These are phyloP conservation scores for Warburgia ugandensis DNA, from an alignment of 164 flowering plant genomes.

Conservation along the genomic window DNA sequence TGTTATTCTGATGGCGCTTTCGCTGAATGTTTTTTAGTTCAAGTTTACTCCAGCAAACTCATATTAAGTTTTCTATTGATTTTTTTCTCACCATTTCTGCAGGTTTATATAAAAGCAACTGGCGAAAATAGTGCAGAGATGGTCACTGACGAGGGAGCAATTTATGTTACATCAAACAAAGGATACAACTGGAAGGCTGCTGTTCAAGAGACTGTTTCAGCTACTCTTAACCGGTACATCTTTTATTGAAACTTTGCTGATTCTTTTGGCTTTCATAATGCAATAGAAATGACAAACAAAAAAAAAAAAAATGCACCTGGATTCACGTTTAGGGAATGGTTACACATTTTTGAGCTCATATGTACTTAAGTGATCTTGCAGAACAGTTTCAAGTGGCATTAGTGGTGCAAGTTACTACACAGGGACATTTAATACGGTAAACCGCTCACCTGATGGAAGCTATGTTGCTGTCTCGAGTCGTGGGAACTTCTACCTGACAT, in stretches of 20 bases:
- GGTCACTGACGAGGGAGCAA: conserved; percentile 97
- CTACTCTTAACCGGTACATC: conserved; percentile 84
- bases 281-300: not conserved
- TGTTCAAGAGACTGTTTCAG: conserved; percentile 95
- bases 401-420: conserved; percentile 99
- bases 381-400: conserved; percentile 99
- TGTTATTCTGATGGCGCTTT: too few relatives aligned
- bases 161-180: conserved; percentile 80
- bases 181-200: conserved; percentile 99
- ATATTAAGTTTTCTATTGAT: too few relatives aligned
- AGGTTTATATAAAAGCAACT: conserved; percentile 93
- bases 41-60: too few relatives aligned
- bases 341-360: conserved; percentile 9
- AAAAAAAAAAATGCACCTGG: not conserved
- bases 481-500: conserved; percentile 89
- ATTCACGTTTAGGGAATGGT: not conserved
- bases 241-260: not conserved
- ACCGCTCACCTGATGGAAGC: conserved; percentile 94
- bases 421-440: conserved; percentile 88
- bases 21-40: too few relatives aligned
- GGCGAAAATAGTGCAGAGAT: conserved; percentile 96
- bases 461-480: conserved; percentile 99
- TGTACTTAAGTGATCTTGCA: conserved; percentile 37
- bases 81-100: conserved; percentile 2
- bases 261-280: not conserved